phyloP scores from a whole-genome alignment of 176 grass and related monocot species.

The Panicum miliaceum region DNA sequence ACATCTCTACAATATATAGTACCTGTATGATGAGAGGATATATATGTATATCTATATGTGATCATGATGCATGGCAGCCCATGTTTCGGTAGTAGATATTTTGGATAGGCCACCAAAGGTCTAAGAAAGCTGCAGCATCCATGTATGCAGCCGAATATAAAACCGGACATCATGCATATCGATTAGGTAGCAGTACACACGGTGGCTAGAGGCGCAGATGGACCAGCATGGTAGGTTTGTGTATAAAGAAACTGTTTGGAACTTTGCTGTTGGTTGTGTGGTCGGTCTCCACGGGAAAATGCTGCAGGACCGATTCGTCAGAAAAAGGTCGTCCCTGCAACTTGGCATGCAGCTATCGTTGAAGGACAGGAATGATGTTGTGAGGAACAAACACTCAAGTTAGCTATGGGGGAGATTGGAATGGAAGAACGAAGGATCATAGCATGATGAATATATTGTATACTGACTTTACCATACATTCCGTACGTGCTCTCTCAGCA shows the following conservation, averaged over 20 bases:
- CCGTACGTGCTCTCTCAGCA: no score
- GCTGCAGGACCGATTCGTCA: slow-evolving; percentile 26
- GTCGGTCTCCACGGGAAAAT: slow-evolving; percentile 4
- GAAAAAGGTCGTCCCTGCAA: neutral
- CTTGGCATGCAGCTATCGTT: slow-evolving; percentile 24
- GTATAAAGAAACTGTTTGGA: slow-evolving; percentile 6
- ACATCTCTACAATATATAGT: no score
- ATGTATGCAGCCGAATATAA: neutral
- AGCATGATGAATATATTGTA: no score
- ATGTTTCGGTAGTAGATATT: no score
- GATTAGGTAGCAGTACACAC: neutral
- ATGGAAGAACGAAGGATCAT: no score
- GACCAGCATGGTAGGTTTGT: no score
- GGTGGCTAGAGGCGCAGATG: no score
- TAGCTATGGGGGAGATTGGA: no score
- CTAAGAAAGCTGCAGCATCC: slow-evolving; percentile 14
- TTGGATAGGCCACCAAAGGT: neutral
- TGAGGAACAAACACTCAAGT: no score
- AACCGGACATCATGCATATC: neutral
- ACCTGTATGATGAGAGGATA: no score
- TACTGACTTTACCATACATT: no score
- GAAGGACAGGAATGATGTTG: neutral
- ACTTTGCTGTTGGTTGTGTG: neutral
- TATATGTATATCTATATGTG: no score
- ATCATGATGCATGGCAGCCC: neutral